Percentiles rank a stretch among this genome's conserved stretches.
These are phyloP conservation scores for Calonectria hawksworthii DNA, from an alignment of 2,329 filamentous ascomycete species.

Conservation along the genomic window DNA sequence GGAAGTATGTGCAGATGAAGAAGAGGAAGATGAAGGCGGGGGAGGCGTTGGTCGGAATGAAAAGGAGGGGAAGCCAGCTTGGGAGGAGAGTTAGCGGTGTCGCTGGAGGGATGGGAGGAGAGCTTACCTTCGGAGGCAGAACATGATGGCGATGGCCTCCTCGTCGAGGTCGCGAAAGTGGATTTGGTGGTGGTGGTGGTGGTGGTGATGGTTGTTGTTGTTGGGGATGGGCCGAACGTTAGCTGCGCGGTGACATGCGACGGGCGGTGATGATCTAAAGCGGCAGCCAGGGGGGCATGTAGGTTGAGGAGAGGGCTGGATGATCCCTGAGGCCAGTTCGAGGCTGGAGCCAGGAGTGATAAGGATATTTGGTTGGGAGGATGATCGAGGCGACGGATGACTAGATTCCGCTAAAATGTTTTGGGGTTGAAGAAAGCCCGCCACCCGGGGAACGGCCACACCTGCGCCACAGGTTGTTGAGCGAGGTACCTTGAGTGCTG, in stretches of 20 bases:
- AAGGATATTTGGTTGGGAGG: slow-evolving; percentile 27
- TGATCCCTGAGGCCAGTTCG: not conserved
- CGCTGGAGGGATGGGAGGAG: slow-evolving; percentile 16
- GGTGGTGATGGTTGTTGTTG: slow-evolving; percentile 14
- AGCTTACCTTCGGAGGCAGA: slow-evolving; percentile 71
- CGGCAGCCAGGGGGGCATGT: not conserved
- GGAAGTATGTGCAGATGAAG: slow-evolving; percentile 93
- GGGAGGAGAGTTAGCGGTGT: slow-evolving; percentile 26
- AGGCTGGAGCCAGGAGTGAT: not conserved
- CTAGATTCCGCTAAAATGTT: slow-evolving; percentile 11
- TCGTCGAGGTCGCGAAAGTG: slow-evolving; percentile 20
- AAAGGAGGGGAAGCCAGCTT: slow-evolving; percentile 91
- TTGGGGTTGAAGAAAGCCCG: slow-evolving; percentile 21
- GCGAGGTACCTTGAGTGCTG: not conserved
- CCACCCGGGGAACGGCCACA: slow-evolving; percentile 11
- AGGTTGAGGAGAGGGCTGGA: not conserved
- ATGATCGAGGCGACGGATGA: slow-evolving; percentile 24
- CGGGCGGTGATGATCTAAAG: not conserved
- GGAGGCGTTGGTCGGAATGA: slow-evolving; percentile 88
- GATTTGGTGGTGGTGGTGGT: slow-evolving; percentile 22
- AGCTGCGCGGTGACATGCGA: slow-evolving; percentile 29
- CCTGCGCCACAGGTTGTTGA: slow-evolving; percentile 19
- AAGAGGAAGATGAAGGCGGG: slow-evolving; percentile 89
- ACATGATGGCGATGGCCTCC: slow-evolving; percentile 60
- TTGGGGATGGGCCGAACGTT: slow-evolving; percentile 19